Conservation (phyloP, 139 green algal species). For the Gonium pectorale region DNA sequence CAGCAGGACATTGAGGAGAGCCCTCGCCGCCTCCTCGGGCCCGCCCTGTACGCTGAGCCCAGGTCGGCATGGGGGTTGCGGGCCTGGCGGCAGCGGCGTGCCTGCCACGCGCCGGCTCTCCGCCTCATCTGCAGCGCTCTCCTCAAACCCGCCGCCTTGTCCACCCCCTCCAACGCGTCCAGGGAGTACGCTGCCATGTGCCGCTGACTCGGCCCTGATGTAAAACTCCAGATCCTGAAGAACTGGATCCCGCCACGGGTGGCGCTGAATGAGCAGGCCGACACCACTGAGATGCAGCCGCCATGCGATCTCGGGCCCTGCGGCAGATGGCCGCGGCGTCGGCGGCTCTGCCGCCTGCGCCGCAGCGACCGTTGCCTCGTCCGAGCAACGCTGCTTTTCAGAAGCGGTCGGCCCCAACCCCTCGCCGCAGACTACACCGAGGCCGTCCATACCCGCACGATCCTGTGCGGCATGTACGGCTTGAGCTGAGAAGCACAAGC, state of each 20-base stretch:
- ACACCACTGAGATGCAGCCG: neutral
- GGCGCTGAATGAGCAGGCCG: neutral
- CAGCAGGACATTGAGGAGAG: conserved; percentile 54
- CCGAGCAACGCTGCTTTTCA: too few relatives aligned
- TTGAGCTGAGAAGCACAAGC: neutral
- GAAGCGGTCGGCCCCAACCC: neutral
- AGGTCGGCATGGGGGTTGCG: too few relatives aligned
- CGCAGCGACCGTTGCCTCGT: neutral
- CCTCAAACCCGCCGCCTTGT: neutral
- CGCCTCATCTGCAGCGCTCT: neutral
- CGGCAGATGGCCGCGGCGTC: too few relatives aligned
- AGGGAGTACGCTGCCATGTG: too few relatives aligned
- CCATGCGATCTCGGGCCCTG: neutral
- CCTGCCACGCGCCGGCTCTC: neutral
- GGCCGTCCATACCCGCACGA: too few relatives aligned
- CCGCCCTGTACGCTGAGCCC: too few relatives aligned
- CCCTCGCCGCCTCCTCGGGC: conserved; percentile 17
- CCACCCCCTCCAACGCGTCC: neutral
- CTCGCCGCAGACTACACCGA: too few relatives aligned
- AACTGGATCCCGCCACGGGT: conserved; percentile 52
- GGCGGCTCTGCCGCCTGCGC: too few relatives aligned
- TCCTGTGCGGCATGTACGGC: too few relatives aligned
- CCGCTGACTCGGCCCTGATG: neutral
- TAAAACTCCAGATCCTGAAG: conserved; percentile 35
- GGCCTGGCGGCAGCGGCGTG: neutral